Evolutionary conservation across 2,329 filamentous ascomycete genomes (phyloP).

Genomic region (Harringtonia aguacate): DNA sequence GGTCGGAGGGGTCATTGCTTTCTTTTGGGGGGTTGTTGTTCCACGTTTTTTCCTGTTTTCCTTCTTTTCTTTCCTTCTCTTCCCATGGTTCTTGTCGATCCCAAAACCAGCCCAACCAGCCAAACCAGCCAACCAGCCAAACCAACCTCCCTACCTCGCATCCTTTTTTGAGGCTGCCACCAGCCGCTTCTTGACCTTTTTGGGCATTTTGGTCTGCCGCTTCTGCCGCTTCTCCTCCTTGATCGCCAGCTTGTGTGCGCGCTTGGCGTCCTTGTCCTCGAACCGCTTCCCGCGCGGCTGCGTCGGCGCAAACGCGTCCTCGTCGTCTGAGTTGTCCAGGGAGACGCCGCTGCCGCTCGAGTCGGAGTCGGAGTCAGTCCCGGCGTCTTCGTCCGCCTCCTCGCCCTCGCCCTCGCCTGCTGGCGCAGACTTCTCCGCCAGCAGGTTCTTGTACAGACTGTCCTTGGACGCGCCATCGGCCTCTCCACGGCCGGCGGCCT

Average conservation of each 20-base stretch:
- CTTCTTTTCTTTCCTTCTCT: neutral
- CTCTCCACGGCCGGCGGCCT: conserved; percentile 27
- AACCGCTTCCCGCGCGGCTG: conserved; percentile 72
- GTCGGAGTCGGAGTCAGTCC: conserved; percentile 20
- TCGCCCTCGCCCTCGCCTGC: conserved; percentile 18
- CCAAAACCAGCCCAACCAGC: no score
- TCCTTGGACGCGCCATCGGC: conserved; percentile 55
- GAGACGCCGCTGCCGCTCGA: conserved; percentile 38
- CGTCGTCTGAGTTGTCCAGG: conserved; percentile 25
- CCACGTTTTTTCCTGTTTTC: conserved; percentile 25
- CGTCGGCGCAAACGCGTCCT: conserved; percentile 49
- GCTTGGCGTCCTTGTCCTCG: conserved; percentile 85
- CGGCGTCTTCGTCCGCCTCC: neutral
- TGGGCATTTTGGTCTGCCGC: conserved; percentile 90
- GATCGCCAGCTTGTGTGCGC: conserved; percentile 75
- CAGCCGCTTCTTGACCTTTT: conserved; percentile 86
- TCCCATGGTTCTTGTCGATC: neutral
- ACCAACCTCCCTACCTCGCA: no score
- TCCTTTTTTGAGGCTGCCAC: conserved; percentile 43
- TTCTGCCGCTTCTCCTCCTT: conserved; percentile 96
- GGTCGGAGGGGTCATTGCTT: no score
- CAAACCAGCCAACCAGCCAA: no score
- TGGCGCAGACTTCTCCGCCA: conserved; percentile 42
- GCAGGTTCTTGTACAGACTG: conserved; percentile 63
- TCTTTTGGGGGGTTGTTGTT: neutral